Percentiles rank a stretch among this genome's conserved stretches.
phyloP scores from a whole-genome alignment of 2,329 filamentous ascomycete species.

The Aspergillus fumigatiaffinis region DNA sequence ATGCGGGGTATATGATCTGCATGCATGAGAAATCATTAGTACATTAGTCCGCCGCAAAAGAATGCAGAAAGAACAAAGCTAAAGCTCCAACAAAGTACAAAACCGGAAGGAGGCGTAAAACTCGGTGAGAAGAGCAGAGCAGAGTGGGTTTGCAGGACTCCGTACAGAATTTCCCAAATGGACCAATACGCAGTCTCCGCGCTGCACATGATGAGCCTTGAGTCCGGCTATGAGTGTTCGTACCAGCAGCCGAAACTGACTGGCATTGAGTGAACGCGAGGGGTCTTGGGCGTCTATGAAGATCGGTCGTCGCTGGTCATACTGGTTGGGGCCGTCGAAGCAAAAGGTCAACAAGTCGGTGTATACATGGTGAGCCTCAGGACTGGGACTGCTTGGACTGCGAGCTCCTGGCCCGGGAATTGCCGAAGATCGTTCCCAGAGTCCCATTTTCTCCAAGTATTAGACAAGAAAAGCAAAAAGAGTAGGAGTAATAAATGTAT shows the following conservation, averaged over 20 bases:
- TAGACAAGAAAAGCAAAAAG: constrained; percentile 1
- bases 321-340: constrained; percentile 32
- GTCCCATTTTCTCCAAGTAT: constrained; percentile 16
- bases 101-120: constrained; percentile 1
- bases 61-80: background rate
- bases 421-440: constrained; percentile 21
- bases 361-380: constrained; percentile 18
- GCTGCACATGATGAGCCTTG: constrained; percentile 33
- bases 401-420: constrained; percentile 9
- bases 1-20: constrained; percentile 38
- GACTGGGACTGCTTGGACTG: background rate
- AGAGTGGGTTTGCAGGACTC: constrained; percentile 6
- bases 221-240: constrained; percentile 40
- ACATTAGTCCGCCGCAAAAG: constrained; percentile 14
- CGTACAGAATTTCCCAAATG: constrained; percentile 42
- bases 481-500: background rate
- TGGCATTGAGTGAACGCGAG: constrained; percentile 32
- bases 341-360: constrained; percentile 43
- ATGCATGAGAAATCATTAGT: background rate
- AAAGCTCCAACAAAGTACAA: background rate
- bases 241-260: constrained; percentile 33
- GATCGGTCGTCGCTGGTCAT: constrained; percentile 36
- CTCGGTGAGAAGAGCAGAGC: constrained; percentile 3
- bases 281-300: constrained; percentile 43
- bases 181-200: constrained; percentile 43